These are phyloP conservation scores for Poronia punctata DNA, from an alignment of 495 filamentous ascomycete species.

Conservation along the genomic window DNA sequence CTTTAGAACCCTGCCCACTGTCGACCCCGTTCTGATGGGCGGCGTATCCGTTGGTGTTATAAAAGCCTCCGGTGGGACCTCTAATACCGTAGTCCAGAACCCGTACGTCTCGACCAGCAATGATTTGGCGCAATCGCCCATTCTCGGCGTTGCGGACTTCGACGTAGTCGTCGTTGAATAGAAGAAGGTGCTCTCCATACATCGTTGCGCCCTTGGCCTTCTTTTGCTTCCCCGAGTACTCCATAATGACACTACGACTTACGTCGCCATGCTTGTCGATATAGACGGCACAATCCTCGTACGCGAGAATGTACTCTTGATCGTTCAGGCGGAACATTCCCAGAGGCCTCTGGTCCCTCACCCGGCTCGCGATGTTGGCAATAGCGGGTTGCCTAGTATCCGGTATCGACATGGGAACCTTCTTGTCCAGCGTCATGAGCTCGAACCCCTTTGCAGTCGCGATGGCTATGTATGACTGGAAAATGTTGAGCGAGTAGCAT, in stretches of 20 bases:
- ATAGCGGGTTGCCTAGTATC: conserved; percentile 71
- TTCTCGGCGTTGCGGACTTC: conserved; percentile 97
- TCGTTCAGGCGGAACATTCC: conserved; percentile 96
- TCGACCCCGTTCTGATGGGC: conserved; percentile 13
- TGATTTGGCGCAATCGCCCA: conserved; percentile 86
- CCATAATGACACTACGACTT: conserved; percentile 86
- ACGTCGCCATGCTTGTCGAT: conserved; percentile 98
- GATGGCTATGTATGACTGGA: conserved; percentile 86
- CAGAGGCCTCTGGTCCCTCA: conserved; percentile 73
- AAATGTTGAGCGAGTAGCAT: conserved; percentile 89
- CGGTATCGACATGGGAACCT: conserved; percentile 82
- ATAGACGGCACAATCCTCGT: conserved; percentile 92
- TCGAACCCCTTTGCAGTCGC: conserved; percentile 90
- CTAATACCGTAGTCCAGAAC: conserved; percentile 80
- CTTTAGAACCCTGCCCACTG: conserved; percentile 33
- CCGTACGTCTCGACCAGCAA: conserved; percentile 79
- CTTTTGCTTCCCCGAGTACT: conserved; percentile 87
- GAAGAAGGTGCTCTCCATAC: conserved; percentile 72
- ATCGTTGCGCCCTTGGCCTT: conserved; percentile 67
- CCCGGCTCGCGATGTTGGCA: conserved; percentile 69
- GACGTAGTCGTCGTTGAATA: conserved; percentile 85
- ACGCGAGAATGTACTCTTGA: conserved; percentile 86
- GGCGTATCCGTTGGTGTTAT: conserved; percentile 14
- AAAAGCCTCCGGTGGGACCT: conserved; percentile 39
- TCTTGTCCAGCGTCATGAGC: conserved; percentile 93